A percentile compares a stretch with the other conserved stretches of the same genome.
Conservation (phyloP, 495 filamentous ascomycete species). For the Trichocladium uniseriatum region DNA sequence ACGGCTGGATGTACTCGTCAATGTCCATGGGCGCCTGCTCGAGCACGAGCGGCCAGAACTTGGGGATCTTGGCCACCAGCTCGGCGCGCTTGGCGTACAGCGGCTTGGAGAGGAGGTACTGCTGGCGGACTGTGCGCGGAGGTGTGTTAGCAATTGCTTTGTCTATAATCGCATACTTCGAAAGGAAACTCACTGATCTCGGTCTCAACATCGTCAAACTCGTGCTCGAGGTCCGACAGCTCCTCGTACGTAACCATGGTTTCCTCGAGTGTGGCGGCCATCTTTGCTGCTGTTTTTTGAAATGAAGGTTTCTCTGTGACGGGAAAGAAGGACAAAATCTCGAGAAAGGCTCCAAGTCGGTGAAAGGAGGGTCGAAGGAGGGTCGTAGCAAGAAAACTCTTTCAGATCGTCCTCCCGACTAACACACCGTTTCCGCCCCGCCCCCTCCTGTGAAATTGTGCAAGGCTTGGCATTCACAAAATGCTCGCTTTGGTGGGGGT, state of each 20-base stretch:
- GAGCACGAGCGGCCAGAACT: constrained; percentile 86
- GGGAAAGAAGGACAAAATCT: neutral
- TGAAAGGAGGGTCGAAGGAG: neutral
- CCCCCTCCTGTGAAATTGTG: neutral
- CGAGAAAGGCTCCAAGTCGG: too few species aligned
- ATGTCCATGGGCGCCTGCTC: constrained; percentile 74
- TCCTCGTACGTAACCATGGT: constrained; percentile 43
- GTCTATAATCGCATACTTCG: neutral
- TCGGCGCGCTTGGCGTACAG: constrained; percentile 65
- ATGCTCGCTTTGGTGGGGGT: neutral
- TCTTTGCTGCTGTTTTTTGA: constrained; percentile 12
- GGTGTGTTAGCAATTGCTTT: too few species aligned
- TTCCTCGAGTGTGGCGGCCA: constrained; percentile 36
- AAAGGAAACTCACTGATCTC: constrained; percentile 51
- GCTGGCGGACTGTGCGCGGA: constrained; percentile 44
- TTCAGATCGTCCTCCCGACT: constrained; percentile 5
- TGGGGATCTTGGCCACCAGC: constrained; percentile 55
- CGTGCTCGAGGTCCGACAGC: constrained; percentile 54
- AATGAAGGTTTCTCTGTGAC: neutral
- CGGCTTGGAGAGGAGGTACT: constrained; percentile 41
- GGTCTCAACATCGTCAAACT: constrained; percentile 60
- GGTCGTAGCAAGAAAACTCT: constrained; percentile 4
- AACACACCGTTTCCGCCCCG: neutral
- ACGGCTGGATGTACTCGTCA: constrained; percentile 72
- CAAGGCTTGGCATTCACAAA: constrained; percentile 11